These are phyloP conservation scores for Trichoderma koningiopsis DNA, from an alignment of 2,329 filamentous ascomycete species.

Conservation along the genomic window DNA sequence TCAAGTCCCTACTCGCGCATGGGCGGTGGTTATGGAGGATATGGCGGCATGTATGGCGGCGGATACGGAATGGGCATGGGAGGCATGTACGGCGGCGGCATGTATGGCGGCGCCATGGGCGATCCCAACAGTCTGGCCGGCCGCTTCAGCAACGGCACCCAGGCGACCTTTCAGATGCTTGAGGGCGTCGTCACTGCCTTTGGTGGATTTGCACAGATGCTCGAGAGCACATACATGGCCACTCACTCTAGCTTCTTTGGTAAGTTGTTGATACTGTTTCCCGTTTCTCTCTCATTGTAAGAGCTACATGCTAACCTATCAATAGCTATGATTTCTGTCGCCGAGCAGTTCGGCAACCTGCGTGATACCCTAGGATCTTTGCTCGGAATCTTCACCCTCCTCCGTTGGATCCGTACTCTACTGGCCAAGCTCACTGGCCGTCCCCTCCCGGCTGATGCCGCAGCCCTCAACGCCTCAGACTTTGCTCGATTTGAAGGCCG, in stretches of 20 bases:
- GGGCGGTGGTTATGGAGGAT: conserved; percentile 40
- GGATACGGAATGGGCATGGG: conserved; percentile 41
- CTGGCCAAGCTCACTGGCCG: conserved; percentile 92
- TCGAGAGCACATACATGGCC: conserved; percentile 99
- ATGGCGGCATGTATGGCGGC: conserved; percentile 43
- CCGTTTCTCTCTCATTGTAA: background rate
- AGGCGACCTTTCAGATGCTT: conserved; percentile 96
- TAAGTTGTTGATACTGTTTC: conserved; percentile 48
- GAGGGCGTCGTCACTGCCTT: conserved; percentile 96
- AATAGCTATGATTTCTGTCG: conserved; percentile 93
- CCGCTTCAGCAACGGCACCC: conserved; percentile 90
- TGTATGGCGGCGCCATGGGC: conserved; percentile 57
- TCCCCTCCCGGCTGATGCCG: conserved; percentile 84
- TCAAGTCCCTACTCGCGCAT: conserved; percentile 51
- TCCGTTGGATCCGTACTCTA: conserved; percentile 91
- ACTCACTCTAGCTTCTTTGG: conserved; percentile 98
- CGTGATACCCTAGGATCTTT: conserved; percentile 92
- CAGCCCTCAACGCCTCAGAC: conserved; percentile 81
- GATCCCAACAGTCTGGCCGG: conserved; percentile 95
- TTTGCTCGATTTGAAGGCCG: conserved; percentile 88
- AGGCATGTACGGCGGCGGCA: conserved; percentile 51
- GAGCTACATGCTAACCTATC: background rate
- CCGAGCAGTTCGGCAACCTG: conserved; percentile 93
- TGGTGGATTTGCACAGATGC: conserved; percentile 97
- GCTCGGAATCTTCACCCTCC: conserved; percentile 90